Conservation (phyloP, 192 early-diverging fungal species). For the Rhizophagus prolifer region DNA sequence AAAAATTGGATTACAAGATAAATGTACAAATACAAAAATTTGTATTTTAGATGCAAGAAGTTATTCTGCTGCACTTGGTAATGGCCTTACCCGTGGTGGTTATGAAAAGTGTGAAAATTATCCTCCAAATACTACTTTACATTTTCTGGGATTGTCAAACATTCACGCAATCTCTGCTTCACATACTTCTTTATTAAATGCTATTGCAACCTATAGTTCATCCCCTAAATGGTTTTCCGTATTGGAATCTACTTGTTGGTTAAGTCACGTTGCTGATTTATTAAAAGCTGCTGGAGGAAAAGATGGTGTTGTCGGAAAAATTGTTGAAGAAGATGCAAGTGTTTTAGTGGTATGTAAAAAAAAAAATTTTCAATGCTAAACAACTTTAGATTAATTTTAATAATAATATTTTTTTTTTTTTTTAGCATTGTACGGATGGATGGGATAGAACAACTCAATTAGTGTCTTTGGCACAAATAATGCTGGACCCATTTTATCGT, state of each 20-base stretch:
- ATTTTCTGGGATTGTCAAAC: constrained; percentile 37
- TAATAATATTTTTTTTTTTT: background rate
- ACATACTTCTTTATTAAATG: constrained; percentile 35
- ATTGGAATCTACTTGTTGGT: constrained; percentile 45
- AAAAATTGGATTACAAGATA: background rate
- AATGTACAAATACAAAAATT: constrained; percentile 31
- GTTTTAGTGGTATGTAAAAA: constrained; percentile 41
- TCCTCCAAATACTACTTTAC: constrained; percentile 37
- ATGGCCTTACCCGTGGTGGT: constrained; percentile 39
- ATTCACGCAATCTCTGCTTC: constrained; percentile 40
- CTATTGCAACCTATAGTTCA: constrained; percentile 34
- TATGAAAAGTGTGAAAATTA: constrained; percentile 45
- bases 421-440: constrained; percentile 47
- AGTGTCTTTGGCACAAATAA: constrained; percentile 43
- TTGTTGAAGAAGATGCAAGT: constrained; percentile 35
- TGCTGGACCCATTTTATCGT: constrained; percentile 44
- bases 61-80: constrained; percentile 37
- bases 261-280: constrained; percentile 40
- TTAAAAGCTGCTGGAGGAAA: constrained; percentile 39
- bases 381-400: too few relatives aligned
- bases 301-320: constrained; percentile 41
- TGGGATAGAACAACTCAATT: constrained; percentile 49
- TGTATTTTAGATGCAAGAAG: constrained; percentile 46
- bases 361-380: too few relatives aligned
- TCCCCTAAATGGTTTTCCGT: constrained; percentile 39